phyloP scores from a whole-genome alignment of 441 rosid genomes.

The Viola pubescens region DNA sequence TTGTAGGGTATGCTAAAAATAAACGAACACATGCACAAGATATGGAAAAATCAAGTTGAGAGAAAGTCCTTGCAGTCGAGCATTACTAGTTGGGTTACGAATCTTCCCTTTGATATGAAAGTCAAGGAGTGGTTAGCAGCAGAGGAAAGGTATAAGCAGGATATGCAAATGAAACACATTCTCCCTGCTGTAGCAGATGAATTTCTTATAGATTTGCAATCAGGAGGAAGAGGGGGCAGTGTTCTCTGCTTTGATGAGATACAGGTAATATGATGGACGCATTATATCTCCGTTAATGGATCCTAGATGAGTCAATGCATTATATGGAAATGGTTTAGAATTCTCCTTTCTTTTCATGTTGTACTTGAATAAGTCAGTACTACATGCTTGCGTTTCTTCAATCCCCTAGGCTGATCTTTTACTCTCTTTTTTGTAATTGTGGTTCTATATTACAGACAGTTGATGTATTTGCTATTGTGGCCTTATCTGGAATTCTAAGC shows the following conservation, averaged over 20 bases:
- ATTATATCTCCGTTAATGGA: neutral
- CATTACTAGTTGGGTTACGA: slow-evolving; percentile 70
- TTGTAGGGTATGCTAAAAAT: slow-evolving; percentile 86
- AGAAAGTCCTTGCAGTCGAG: slow-evolving; percentile 49
- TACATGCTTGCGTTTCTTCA: neutral
- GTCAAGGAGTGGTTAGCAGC: slow-evolving; percentile 87
- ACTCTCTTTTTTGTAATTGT: slow-evolving; percentile 24
- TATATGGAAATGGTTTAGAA: neutral
- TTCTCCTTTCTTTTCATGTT: slow-evolving; percentile 1
- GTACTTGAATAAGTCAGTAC: neutral
- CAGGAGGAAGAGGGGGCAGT: slow-evolving; percentile 63
- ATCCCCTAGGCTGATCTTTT: neutral
- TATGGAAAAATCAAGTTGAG: slow-evolving; percentile 76
- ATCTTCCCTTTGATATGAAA: slow-evolving; percentile 76
- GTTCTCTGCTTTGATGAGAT: slow-evolving; percentile 92
- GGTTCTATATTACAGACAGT: slow-evolving; percentile 64
- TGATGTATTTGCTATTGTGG: slow-evolving; percentile 94
- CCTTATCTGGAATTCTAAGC: slow-evolving; percentile 94
- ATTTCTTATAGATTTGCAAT: slow-evolving; percentile 57
- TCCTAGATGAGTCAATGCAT: neutral
- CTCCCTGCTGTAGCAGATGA: slow-evolving; percentile 89
- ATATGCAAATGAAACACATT: slow-evolving; percentile 68
- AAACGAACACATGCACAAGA: slow-evolving; percentile 78
- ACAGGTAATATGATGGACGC: slow-evolving; percentile 43
- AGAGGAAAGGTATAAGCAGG: slow-evolving; percentile 82